Evolutionary conservation across 208 protist species (phyloP), one percentile per base, ranked within the genome.

Genomic region (Spironucleus salmonicida): DNA sequence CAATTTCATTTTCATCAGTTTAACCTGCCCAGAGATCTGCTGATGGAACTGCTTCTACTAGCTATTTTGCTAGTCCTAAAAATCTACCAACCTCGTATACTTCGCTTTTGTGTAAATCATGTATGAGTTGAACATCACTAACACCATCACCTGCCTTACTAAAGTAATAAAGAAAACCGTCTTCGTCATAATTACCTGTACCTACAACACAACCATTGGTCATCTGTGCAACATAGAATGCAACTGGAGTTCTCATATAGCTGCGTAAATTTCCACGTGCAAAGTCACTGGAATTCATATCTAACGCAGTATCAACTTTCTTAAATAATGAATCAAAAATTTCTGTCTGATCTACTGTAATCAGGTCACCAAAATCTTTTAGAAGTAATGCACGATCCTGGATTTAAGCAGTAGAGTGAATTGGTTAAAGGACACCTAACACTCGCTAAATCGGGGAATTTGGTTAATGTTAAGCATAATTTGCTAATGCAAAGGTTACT

Each of bases 121-220:
- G 86, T 66, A 95, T 94, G 35, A 93, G 71, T 81, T 94, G 91
- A 67, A 95, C 85, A 82, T 95, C 92, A 62, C 91, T 90, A 29
- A 94, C 87, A 29, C 92, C 92, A 76, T 95, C 92, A 23, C 92
- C 92, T 1, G 92, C 92, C 80, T 95, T 95, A 84, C 89, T 94
- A 75, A 93, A 95, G 80, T 95, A 95, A 38, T 83, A 88, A 13
- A 95, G 82, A 79, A 93, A 94, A 39, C 90, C 90, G 78, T 95
- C 92, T 77, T 95, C 92, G 76, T 95, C 92, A 84, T 87, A 91
- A 84, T 95, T 95, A 15, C 92, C 92, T 27, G 92, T 95, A 26
- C 92, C 92, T 84, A 95, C 90, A 27, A 95, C 92, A 76, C 94
- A 88, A 23, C 86, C 82, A 38, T 78, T 85, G 38, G 90, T 79